Conservation (phyloP, 768 basidiomycete genomes). For the Hebeloma cylindrosporum region DNA sequence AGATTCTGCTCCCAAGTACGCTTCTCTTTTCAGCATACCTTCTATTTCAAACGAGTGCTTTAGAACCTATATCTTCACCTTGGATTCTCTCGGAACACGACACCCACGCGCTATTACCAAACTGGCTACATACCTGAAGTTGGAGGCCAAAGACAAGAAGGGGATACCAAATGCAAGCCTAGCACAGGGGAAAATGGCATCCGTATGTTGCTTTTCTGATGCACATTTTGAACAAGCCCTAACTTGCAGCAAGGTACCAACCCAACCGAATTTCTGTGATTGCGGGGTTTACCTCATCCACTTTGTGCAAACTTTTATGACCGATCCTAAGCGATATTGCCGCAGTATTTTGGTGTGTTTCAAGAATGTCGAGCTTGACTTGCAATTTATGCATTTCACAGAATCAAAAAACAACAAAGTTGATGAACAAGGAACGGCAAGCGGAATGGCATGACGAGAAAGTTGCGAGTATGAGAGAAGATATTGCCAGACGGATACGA, state of each 20-base stretch:
- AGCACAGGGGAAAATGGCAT: conserved; percentile 49
- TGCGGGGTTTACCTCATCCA: conserved; percentile 93
- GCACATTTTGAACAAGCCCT: background rate
- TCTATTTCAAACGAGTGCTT: background rate
- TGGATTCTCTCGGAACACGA: conserved; percentile 83
- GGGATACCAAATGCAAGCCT: conserved; percentile 35
- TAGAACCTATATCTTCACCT: conserved; percentile 80
- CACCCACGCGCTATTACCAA: conserved; percentile 66
- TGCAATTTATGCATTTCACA: conserved; percentile 1
- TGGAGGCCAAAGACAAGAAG: conserved; percentile 79
- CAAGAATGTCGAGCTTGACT: background rate
- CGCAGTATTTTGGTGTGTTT: conserved; percentile 47
- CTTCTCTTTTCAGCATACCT: background rate
- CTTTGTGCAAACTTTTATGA: conserved; percentile 77
- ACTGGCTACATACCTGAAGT: conserved; percentile 64
- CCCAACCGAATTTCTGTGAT: conserved; percentile 87
- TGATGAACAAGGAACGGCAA: conserved; percentile 38
- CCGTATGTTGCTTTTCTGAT: conserved; percentile 37
- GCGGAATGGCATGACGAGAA: conserved; percentile 52
- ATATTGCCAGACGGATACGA: conserved; percentile 41
- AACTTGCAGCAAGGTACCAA: conserved; percentile 64
- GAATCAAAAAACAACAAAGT: conserved; percentile 30
- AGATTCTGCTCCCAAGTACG: conserved; percentile 13
- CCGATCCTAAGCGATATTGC: conserved; percentile 52
- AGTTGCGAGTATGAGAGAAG: conserved; percentile 47